phyloP scores from a whole-genome alignment of 78 protist species.

The Dictyostelium purpureum region DNA sequence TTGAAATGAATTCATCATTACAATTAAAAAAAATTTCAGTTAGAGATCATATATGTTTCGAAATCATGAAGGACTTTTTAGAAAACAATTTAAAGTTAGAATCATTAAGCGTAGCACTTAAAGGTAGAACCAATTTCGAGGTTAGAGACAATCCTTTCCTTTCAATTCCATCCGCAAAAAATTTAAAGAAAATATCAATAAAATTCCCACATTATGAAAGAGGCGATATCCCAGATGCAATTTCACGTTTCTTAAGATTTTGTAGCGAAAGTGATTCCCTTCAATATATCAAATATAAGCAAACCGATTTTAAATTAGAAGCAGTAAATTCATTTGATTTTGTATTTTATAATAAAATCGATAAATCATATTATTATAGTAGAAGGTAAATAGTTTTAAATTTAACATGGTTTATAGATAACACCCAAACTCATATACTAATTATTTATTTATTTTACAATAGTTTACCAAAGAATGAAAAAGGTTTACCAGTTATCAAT shows the following conservation, averaged over 20 bases:
- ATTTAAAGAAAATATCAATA: not conserved
- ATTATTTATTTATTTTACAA: not conserved
- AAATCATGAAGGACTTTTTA: not conserved
- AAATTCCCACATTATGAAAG: not conserved
- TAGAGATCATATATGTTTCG: constrained; percentile 1
- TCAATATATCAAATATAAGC: constrained; percentile 8
- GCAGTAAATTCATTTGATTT: not conserved
- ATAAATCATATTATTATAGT: not conserved
- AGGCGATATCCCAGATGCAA: not conserved
- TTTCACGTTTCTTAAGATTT: not conserved
- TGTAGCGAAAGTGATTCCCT: not conserved
- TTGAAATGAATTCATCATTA: not conserved
- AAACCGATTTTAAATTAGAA: not conserved
- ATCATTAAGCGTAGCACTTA: not conserved
- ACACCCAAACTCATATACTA: not conserved
- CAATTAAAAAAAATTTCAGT: not conserved
- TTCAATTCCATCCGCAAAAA: not conserved
- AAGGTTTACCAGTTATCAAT: not conserved
- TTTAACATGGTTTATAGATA: too few relatives aligned
- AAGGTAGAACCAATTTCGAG: not conserved
- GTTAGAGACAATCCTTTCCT: not conserved
- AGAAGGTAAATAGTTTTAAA: not conserved
- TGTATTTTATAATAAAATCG: not conserved
- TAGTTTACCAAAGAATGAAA: not conserved
- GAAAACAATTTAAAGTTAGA: not conserved